These are phyloP conservation scores for Candida pseudoglaebosa DNA, from an alignment of 805 yeast species.

Conservation along the genomic window DNA sequence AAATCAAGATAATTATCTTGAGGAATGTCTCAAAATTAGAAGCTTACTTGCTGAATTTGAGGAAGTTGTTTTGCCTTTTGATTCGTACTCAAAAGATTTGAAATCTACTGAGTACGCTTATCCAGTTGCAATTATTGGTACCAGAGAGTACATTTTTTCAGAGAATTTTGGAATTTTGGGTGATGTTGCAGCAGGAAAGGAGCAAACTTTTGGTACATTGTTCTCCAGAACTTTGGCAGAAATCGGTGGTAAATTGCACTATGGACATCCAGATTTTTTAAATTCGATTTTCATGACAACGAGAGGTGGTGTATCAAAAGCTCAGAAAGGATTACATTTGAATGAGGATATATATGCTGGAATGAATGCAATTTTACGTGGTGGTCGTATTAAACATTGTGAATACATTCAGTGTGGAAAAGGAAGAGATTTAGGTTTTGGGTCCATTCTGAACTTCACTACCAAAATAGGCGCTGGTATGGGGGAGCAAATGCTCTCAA, in stretches of 20 bases:
- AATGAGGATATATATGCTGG: conserved; percentile 90
- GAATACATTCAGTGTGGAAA: conserved; percentile 89
- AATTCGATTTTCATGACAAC: conserved; percentile 75
- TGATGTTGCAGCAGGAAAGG: conserved; percentile 89
- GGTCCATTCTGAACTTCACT: conserved; percentile 79
- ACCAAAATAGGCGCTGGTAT: conserved; percentile 90
- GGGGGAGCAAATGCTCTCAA: conserved; percentile 86
- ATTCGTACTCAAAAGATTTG: conserved; percentile 20
- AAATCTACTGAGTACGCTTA: conserved; percentile 14
- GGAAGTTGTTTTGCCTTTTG: conserved; percentile 52
- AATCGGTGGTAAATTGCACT: conserved; percentile 82
- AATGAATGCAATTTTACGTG: conserved; percentile 77
- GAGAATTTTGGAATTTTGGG: conserved; percentile 83
- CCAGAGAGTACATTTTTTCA: conserved; percentile 82
- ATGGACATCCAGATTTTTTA: conserved; percentile 86
- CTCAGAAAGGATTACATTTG: conserved; percentile 80
- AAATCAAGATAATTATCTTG: conserved; percentile 80
- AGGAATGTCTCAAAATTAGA: conserved; percentile 80
- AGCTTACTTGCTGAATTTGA: conserved; percentile 80
- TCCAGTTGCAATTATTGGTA: conserved; percentile 84
- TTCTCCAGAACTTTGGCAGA: conserved; percentile 81
- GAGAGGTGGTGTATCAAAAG: conserved; percentile 85
- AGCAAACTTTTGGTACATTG: conserved; percentile 83
- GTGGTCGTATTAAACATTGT: conserved; percentile 85
- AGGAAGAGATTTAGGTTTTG: conserved; percentile 86